These are phyloP conservation scores for Eucalyptus urophylla DNA, from an alignment of 345 rosid species.

Conservation along the genomic window DNA sequence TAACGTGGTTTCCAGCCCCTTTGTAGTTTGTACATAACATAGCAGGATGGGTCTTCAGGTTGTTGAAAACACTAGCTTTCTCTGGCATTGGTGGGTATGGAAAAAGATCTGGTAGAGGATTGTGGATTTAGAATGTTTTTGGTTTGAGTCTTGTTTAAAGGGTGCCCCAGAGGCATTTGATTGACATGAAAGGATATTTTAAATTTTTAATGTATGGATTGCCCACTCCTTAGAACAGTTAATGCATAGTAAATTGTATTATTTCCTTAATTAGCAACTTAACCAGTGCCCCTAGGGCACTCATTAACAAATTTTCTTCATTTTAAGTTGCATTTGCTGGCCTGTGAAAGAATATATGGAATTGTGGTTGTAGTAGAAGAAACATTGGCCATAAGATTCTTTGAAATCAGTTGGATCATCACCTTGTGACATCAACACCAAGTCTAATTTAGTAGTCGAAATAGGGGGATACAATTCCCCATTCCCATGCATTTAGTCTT, in stretches of 20 bases:
- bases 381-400: not conserved
- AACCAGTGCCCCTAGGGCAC: not conserved
- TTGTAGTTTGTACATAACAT: not conserved
- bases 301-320: not conserved
- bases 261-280: not conserved
- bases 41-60: not conserved
- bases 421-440: not conserved
- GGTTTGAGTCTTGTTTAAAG: not conserved
- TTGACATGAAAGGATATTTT: not conserved
- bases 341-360: not conserved
- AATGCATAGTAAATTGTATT: not conserved
- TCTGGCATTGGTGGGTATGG: not conserved
- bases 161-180: not conserved
- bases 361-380: not conserved
- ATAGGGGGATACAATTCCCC: not conserved
- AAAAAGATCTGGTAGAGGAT: not conserved
- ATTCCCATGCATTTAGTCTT: not conserved
- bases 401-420: not conserved
- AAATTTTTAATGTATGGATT: not conserved
- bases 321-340: not conserved
- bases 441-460: not conserved
- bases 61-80: not conserved
- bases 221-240: not conserved
- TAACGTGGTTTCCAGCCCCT: not conserved
- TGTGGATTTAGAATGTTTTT: not conserved